phyloP scores from a whole-genome alignment of 169 alveolate species.

The Cystoisospora suis region DNA sequence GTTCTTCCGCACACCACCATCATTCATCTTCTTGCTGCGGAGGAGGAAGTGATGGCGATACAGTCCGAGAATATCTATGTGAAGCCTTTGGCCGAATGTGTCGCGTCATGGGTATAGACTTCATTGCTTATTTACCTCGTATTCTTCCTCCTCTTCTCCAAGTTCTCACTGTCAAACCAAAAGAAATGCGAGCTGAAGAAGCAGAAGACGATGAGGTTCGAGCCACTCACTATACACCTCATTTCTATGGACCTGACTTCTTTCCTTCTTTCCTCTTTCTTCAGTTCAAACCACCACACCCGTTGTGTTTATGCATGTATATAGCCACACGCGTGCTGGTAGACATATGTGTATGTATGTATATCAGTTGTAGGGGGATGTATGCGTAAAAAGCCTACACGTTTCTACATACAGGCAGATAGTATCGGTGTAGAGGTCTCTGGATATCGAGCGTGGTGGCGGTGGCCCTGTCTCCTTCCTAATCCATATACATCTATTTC shows the following conservation, averaged over 20 bases:
- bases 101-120: slow-evolving; percentile 84
- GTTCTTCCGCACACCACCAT: not conserved
- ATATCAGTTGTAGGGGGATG: too few relatives aligned
- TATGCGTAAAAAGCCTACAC: too few relatives aligned
- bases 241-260: not conserved
- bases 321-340: too few relatives aligned
- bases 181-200: slow-evolving; percentile 28
- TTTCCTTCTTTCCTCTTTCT: not conserved
- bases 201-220: slow-evolving; percentile 25
- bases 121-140: slow-evolving; percentile 86
- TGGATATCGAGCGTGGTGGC: too few relatives aligned
- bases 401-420: too few relatives aligned
- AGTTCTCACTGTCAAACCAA: slow-evolving; percentile 45
- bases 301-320: not conserved
- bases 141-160: slow-evolving; percentile 78
- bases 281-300: not conserved
- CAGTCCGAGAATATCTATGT: slow-evolving; percentile 85
- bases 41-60: slow-evolving; percentile 84
- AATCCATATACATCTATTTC: not conserved
- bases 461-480: too few relatives aligned
- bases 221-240: not conserved
- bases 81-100: slow-evolving; percentile 90
- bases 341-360: too few relatives aligned
- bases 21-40: too few relatives aligned
- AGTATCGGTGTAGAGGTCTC: too few relatives aligned